Evolutionary conservation across 2,329 filamentous ascomycete species (phyloP).

Genomic region (Zasmidium cellare): DNA sequence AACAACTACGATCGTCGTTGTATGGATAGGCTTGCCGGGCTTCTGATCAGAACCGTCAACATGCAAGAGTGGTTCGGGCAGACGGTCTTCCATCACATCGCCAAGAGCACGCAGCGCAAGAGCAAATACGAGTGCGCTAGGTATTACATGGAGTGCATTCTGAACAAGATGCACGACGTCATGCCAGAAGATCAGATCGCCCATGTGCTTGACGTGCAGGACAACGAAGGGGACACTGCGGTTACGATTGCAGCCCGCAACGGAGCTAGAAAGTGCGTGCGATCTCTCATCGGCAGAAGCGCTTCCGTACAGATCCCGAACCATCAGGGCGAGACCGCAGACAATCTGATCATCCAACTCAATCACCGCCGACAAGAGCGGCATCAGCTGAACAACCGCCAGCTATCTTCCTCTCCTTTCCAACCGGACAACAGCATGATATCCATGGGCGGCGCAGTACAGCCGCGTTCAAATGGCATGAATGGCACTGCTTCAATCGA

Average conservation of each 20-base stretch:
- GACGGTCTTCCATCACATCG: slow-evolving; percentile 93
- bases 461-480: slow-evolving; percentile 18
- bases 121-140: slow-evolving; percentile 85
- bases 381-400: slow-evolving; percentile 49
- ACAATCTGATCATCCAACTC: slow-evolving; percentile 73
- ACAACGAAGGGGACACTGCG: slow-evolving; percentile 86
- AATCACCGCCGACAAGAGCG: slow-evolving; percentile 69
- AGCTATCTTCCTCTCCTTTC: slow-evolving; percentile 71
- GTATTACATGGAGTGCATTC: slow-evolving; percentile 89
- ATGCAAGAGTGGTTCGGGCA: slow-evolving; percentile 76
- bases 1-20: slow-evolving; percentile 95
- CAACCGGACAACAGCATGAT: slow-evolving; percentile 25
- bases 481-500: slow-evolving; percentile 27
- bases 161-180: slow-evolving; percentile 81
- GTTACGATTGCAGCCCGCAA: slow-evolving; percentile 86
- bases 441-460: slow-evolving; percentile 28
- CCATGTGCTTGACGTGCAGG: slow-evolving; percentile 75
- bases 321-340: slow-evolving; percentile 75
- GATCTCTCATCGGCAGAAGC: slow-evolving; percentile 69
- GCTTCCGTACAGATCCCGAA: slow-evolving; percentile 83
- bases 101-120: slow-evolving; percentile 80
- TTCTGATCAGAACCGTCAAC: slow-evolving; percentile 79
- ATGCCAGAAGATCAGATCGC: slow-evolving; percentile 76
- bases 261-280: slow-evolving; percentile 73
- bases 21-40: slow-evolving; percentile 79